Conservation (phyloP, 2,329 filamentous ascomycete genomes). For the Arachnomyces sp. region DNA sequence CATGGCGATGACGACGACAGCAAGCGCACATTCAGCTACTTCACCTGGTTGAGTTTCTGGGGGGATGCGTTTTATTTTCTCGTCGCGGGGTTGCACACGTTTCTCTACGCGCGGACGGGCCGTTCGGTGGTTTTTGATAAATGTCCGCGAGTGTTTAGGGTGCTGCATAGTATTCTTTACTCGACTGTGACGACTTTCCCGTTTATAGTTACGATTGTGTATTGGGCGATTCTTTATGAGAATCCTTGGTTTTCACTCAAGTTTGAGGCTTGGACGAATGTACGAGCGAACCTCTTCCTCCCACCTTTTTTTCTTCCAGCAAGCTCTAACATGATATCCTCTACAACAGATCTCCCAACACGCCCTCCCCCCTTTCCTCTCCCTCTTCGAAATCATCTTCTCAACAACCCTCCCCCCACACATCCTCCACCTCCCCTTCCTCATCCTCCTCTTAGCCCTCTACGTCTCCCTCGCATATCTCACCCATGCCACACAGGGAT, state of each 20-base stretch:
- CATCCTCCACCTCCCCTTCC: constrained; percentile 58
- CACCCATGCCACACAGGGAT: constrained; percentile 60
- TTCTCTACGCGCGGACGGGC: constrained; percentile 54
- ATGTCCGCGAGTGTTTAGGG: constrained; percentile 56
- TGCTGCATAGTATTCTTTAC: constrained; percentile 59
- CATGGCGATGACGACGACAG: constrained; percentile 43
- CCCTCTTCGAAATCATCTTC: constrained; percentile 66
- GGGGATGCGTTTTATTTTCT: constrained; percentile 73
- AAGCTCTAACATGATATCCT: not conserved
- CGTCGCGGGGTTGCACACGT: constrained; percentile 60
- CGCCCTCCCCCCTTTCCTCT: constrained; percentile 64
- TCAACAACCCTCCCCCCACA: constrained; percentile 57
- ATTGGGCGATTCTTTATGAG: constrained; percentile 57
- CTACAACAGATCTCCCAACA: constrained; percentile 57
- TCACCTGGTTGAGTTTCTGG: constrained; percentile 78
- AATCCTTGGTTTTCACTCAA: constrained; percentile 43
- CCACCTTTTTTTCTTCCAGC: constrained; percentile 4
- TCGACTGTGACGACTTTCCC: constrained; percentile 57
- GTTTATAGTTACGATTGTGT: constrained; percentile 63
- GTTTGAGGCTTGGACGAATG: constrained; percentile 51
- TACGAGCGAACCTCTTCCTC: constrained; percentile 16
- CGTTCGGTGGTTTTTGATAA: constrained; percentile 49
- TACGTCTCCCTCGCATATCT: constrained; percentile 71
- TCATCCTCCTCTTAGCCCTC: constrained; percentile 61
- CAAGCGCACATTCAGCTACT: constrained; percentile 64